Percentiles rank a stretch among this genome's conserved stretches.
Evolutionary conservation across 805 yeast species (phyloP).

Genomic region (Myxozyma vanderwaltii): DNA sequence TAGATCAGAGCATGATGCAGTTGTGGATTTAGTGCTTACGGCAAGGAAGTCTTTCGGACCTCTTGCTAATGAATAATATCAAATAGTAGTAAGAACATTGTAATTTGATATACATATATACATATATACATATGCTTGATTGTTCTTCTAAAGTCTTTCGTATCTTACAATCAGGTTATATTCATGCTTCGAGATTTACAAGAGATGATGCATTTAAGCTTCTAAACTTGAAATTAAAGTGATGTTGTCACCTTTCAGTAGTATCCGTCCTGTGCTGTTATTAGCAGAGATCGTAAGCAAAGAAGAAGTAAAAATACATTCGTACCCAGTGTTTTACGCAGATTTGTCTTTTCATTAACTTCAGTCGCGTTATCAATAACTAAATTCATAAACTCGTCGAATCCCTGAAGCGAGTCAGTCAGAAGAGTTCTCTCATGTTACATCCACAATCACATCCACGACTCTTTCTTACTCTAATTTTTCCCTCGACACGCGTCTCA

Average conservation of each 20-base stretch:
- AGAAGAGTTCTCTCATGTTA: too few relatives aligned
- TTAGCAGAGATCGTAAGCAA: not conserved
- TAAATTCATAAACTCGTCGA: constrained; percentile 95
- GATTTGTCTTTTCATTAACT: constrained; percentile 55
- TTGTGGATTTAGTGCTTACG: constrained; percentile 10
- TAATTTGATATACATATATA: not conserved
- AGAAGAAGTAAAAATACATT: not conserved
- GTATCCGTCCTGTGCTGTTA: constrained; percentile 49
- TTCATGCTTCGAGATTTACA: not conserved
- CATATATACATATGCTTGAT: not conserved
- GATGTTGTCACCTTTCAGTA: constrained; percentile 92
- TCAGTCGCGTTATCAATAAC: constrained; percentile 67
- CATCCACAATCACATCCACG: not conserved
- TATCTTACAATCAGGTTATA: constrained; percentile 1
- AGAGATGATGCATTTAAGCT: constrained; percentile 20
- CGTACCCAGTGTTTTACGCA: constrained; percentile 60
- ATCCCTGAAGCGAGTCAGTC: too few relatives aligned
- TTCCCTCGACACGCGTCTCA: constrained; percentile 75
- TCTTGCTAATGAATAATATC: not conserved
- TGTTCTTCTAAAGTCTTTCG: not conserved
- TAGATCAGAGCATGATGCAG: constrained; percentile 1
- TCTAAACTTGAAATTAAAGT: constrained; percentile 60
- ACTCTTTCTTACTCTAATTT: constrained; percentile 50
- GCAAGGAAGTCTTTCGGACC: not conserved
- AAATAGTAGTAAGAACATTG: not conserved